Evolutionary conservation across 805 yeast genomes (phyloP).

Genomic region (Clavispora asparagi): DNA sequence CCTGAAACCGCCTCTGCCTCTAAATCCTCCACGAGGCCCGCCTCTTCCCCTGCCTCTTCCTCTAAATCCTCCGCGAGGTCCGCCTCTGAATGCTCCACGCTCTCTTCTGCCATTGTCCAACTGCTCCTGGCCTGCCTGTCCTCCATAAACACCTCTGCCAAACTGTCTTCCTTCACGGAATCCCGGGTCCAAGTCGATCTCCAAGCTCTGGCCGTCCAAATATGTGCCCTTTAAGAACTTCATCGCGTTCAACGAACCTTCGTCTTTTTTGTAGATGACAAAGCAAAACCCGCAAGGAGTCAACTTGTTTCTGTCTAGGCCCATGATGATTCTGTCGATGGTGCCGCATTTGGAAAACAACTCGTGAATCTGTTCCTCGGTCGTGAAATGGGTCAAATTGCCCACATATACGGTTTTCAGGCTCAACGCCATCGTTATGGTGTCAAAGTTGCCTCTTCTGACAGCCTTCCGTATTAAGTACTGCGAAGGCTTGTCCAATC

Average conservation of each 20-base stretch:
- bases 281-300: constrained; percentile 98
- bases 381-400: constrained; percentile 80
- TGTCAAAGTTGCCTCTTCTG: constrained; percentile 46
- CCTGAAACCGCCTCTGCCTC: constrained; percentile 21
- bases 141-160: constrained; percentile 91
- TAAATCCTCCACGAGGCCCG: constrained; percentile 15
- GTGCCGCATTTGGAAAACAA: constrained; percentile 78
- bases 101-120: constrained; percentile 17
- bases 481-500: constrained; percentile 68
- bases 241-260: constrained; percentile 76
- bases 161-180: constrained; percentile 93
- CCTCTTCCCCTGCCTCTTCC: constrained; percentile 32
- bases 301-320: constrained; percentile 80
- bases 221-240: constrained; percentile 78
- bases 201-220: constrained; percentile 75
- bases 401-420: constrained; percentile 88
- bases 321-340: constrained; percentile 83
- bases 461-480: constrained; percentile 66
- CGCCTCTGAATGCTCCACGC: constrained; percentile 36
- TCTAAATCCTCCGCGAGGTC: constrained; percentile 44
- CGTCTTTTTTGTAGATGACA: constrained; percentile 65
- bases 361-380: constrained; percentile 92
- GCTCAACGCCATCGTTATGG: constrained; percentile 58
- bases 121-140: constrained; percentile 76
- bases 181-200: constrained; percentile 93